Conservation (phyloP, 2,329 filamentous ascomycete species). For the Scedosporium minutisporum region DNA sequence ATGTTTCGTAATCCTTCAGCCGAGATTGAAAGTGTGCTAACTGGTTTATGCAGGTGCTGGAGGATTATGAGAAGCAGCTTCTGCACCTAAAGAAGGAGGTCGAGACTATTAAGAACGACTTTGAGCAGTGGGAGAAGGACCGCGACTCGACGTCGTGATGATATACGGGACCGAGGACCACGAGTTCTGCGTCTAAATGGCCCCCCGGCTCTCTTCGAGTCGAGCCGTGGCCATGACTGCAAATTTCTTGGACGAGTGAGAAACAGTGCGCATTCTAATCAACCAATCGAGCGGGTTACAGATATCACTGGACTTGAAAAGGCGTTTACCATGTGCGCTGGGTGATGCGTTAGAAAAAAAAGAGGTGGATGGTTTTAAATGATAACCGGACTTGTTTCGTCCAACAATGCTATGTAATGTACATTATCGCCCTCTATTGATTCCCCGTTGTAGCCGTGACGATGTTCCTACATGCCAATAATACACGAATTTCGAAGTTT, state of each 20-base stretch:
- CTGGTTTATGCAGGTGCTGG: slow-evolving; percentile 48
- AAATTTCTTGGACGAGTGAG: no score
- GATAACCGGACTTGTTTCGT: neutral
- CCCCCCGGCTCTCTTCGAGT: no score
- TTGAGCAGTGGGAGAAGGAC: slow-evolving; percentile 44
- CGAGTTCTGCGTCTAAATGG: no score
- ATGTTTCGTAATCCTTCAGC: slow-evolving; percentile 15
- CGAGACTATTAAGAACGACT: slow-evolving; percentile 51
- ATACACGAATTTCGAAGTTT: neutral
- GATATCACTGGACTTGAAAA: no score
- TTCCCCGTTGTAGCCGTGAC: neutral
- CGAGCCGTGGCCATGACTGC: no score
- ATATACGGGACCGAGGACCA: no score
- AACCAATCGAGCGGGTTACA: no score
- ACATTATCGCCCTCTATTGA: neutral
- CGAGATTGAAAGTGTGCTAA: slow-evolving; percentile 10
- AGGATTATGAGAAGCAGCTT: slow-evolving; percentile 74
- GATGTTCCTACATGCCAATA: slow-evolving; percentile 1
- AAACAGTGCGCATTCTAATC: no score
- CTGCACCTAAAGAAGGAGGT: slow-evolving; percentile 65
- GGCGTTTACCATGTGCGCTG: no score
- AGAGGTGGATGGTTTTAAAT: neutral
- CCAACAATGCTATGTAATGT: neutral
- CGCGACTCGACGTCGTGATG: slow-evolving; percentile 15
- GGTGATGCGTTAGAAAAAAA: neutral